A percentile compares a stretch with the other conserved stretches of the same genome.
Conservation (phyloP, 169 alveolate species). For the Plasmodium fragile region DNA sequence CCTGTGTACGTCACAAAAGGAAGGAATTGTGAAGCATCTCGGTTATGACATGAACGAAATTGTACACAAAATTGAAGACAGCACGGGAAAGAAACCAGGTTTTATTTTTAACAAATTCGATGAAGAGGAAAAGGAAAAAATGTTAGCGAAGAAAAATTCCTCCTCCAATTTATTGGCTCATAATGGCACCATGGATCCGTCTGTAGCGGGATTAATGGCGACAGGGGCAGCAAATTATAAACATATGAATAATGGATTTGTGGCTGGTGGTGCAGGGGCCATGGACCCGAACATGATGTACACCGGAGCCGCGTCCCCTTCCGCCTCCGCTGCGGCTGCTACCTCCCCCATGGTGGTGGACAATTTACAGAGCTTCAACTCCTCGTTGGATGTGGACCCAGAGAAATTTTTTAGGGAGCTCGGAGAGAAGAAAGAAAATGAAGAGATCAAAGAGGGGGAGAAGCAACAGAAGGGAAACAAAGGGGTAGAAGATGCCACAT, state of each 20-base stretch:
- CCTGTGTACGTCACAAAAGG: conserved; percentile 46
- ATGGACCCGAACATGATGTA: background rate
- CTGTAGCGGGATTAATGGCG: background rate
- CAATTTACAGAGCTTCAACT: background rate
- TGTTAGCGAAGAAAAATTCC: background rate
- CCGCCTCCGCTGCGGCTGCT: background rate
- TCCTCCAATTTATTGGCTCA: background rate
- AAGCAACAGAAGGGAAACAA: background rate
- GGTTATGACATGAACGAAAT: conserved; percentile 68
- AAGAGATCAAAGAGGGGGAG: conserved; percentile 11
- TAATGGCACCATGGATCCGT: background rate
- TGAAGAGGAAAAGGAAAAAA: background rate
- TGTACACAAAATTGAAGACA: background rate
- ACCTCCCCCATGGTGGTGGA: background rate
- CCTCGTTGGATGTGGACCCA: conserved; percentile 74
- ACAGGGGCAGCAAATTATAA: background rate
- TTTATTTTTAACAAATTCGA: conserved; percentile 43
- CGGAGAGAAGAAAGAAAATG: conserved; percentile 77
- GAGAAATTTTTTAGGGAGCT: conserved; percentile 82
- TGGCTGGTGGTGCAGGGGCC: background rate
- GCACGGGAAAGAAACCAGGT: conserved; percentile 67
- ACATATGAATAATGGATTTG: background rate
- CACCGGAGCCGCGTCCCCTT: background rate
- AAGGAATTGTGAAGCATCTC: conserved; percentile 56
- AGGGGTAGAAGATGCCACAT: background rate